Evolutionary conservation across 768 basidiomycete species (phyloP).

Genomic region (Dioszegia hungarica): DNA sequence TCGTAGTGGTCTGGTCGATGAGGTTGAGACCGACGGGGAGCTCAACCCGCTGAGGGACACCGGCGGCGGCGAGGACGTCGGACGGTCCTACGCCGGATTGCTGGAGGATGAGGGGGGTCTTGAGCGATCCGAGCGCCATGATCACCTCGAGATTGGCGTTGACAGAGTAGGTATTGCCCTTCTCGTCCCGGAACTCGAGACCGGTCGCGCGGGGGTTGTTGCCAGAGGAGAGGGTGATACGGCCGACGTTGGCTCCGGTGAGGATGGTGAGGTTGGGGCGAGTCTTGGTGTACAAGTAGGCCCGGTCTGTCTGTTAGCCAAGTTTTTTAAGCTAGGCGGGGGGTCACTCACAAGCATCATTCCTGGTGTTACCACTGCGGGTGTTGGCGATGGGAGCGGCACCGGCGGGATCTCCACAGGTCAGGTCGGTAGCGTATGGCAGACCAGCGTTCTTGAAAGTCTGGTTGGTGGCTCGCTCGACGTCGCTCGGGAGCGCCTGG

Average conservation of each 20-base stretch:
- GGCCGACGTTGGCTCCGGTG: conserved; percentile 31
- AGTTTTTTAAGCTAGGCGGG: not conserved
- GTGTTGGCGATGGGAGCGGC: conserved; percentile 37
- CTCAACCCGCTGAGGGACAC: conserved; percentile 29
- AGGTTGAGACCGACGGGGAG: conserved; percentile 40
- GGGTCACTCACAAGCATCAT: conserved; percentile 32
- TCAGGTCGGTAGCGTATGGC: conserved; percentile 34
- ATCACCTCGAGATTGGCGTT: conserved; percentile 40
- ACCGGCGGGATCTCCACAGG: conserved; percentile 37
- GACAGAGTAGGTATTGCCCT: conserved; percentile 25
- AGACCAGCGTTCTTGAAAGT: conserved; percentile 22
- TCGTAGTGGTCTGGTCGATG: conserved; percentile 41
- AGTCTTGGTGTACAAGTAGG: conserved; percentile 29
- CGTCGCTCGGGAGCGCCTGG: conserved; percentile 14
- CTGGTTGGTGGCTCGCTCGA: conserved; percentile 36
- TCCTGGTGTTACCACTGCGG: conserved; percentile 24
- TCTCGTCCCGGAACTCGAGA: conserved; percentile 33
- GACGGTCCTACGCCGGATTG: conserved; percentile 39
- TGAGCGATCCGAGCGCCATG: conserved; percentile 39
- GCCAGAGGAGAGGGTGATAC: conserved; percentile 23
- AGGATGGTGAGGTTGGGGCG: conserved; percentile 38
- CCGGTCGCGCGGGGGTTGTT: conserved; percentile 31
- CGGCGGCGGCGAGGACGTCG: conserved; percentile 23
- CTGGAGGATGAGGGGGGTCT: conserved; percentile 39
- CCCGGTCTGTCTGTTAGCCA: conserved; percentile 22